Evolutionary conservation across 2,329 filamentous ascomycete genomes (phyloP).

Genomic region (Chrysosporium queenslandicum): DNA sequence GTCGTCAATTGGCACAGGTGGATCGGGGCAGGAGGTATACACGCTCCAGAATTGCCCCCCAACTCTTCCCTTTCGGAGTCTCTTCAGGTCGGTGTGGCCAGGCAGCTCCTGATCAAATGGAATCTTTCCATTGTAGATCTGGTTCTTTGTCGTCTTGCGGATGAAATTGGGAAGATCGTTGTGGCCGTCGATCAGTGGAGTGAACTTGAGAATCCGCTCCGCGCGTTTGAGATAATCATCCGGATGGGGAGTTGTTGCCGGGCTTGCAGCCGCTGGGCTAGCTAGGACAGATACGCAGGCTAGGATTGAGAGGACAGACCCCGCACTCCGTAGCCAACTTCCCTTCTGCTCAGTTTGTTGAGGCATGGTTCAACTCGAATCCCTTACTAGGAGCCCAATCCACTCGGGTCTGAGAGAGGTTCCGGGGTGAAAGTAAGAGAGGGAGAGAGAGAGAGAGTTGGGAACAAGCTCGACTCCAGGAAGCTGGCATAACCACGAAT

Average conservation of each 20-base stretch:
- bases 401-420: neutral
- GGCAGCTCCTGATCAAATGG: slow-evolving; percentile 18
- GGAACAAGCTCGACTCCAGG: neutral
- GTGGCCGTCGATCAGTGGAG: slow-evolving; percentile 28
- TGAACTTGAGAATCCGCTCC: slow-evolving; percentile 20
- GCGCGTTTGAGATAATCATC: slow-evolving; percentile 18
- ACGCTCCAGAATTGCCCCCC: slow-evolving; percentile 28
- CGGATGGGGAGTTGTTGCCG: neutral
- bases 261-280: slow-evolving; percentile 1
- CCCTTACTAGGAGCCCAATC: neutral
- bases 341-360: slow-evolving; percentile 4
- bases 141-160: slow-evolving; percentile 22
- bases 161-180: slow-evolving; percentile 27
- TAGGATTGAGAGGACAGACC: neutral
- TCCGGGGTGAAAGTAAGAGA: no score
- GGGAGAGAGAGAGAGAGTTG: neutral
- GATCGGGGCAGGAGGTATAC: slow-evolving; percentile 21
- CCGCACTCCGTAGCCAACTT: slow-evolving; percentile 3
- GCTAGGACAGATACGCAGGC: neutral
- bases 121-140: slow-evolving; percentile 23
- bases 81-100: slow-evolving; percentile 24
- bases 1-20: slow-evolving; percentile 16
- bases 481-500: neutral
- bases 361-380: neutral
- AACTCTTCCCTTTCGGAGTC: slow-evolving; percentile 22